phyloP scores from a whole-genome alignment of 106 monocot genomes.

The Phalaenopsis aphrodite region DNA sequence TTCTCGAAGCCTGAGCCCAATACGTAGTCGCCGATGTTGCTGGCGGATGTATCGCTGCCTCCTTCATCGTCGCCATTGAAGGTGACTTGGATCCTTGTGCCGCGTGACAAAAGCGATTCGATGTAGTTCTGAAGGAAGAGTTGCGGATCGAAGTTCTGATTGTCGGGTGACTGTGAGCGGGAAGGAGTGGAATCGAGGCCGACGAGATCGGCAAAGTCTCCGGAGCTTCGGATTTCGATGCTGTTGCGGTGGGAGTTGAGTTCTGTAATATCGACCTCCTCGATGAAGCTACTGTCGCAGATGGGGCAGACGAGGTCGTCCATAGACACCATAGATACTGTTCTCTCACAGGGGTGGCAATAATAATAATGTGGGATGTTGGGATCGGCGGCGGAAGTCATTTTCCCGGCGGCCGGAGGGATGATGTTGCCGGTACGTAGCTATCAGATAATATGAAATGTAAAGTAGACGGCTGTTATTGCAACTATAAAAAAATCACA shows the following conservation, averaged over 20 bases:
- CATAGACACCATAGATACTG: slow-evolving; percentile 21
- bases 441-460: background rate
- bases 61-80: slow-evolving; percentile 28
- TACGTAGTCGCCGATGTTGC: slow-evolving; percentile 72
- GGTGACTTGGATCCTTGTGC: slow-evolving; percentile 74
- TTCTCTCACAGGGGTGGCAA: slow-evolving; percentile 75
- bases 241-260: slow-evolving; percentile 1
- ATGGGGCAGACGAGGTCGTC: slow-evolving; percentile 59
- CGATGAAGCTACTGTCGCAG: slow-evolving; percentile 75
- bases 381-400: slow-evolving; percentile 15
- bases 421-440: background rate
- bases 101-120: slow-evolving; percentile 29
- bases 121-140: slow-evolving; percentile 40
- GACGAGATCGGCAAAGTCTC: slow-evolving; percentile 27
- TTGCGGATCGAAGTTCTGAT: slow-evolving; percentile 30
- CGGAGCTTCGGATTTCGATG: slow-evolving; percentile 20
- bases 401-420: slow-evolving; percentile 1
- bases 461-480: too few relatives aligned
- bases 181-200: background rate
- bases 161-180: background rate
- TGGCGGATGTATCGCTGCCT: slow-evolving; percentile 19
- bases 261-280: slow-evolving; percentile 42
- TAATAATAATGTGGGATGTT: slow-evolving; percentile 38
- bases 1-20: slow-evolving; percentile 76
- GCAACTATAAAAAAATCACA: too few relatives aligned